Base-by-base conservation (phyloP, 176 grass and related monocot genomes). In the Lolium rigidum region DNA sequence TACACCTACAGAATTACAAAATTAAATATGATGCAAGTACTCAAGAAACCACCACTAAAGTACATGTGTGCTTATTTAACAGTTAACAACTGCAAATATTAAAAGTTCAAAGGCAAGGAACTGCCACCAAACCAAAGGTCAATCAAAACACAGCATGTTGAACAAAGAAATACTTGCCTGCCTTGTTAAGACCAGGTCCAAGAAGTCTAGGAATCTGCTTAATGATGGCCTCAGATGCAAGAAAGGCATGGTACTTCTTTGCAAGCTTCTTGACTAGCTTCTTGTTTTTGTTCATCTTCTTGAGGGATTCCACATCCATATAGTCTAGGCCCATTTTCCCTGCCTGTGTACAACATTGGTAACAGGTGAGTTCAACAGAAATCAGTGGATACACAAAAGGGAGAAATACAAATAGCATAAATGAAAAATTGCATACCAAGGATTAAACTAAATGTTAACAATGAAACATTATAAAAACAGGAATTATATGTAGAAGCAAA, bases 231-330 rank as follows among this genome's bases (percentile, higher is more conserved):
- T 97, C 95, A 52, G 95, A 97, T 50, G 95, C 95, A 67, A 97
- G 78, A 84, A 97, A 97, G 86, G 95, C 90, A 71, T 97, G 95
- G 63, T 94, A 97, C 21, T 93, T 97, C 88, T 97, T 97, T 35
- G 95, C 95, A 50, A 97, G 92, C 74, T 91, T 97, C 83, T 97
- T 97, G 4, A 97, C 95, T 2, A 94, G 87, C 81, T 97, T 97
- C 90, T 97, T 97, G 75, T 97, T 97, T 77, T 97, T 97, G 87
- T 97, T 97, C 95, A 94, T 94, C 39, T 97, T 94, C 70, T 97
- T 97, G 25, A 97, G 89, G 7, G 85, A 77, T 70, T 97, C 95
- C 60, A 97, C 95, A 86, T 97, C 95, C 95, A 97, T 97, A 59
- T 74, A 88, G 62, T 94, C 92, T 2, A 97, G 78, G 48, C 90